Evolutionary conservation across 306 rosid species (phyloP), one percentile per base, ranked within the genome.

Genomic region (Carpinus fangiana): DNA sequence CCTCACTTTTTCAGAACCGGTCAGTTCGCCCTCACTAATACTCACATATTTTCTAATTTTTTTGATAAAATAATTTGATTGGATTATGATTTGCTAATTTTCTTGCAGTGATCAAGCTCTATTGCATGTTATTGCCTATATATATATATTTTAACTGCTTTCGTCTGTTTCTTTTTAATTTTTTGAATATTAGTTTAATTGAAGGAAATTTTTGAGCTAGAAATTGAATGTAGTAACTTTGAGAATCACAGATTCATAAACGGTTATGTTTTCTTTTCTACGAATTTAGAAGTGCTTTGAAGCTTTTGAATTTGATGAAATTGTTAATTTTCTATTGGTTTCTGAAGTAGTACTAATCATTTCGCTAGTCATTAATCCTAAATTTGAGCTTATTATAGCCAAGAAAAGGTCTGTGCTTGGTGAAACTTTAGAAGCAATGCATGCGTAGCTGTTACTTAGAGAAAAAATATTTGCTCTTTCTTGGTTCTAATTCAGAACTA

Each of bases 1-100:
- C 73, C 76, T 80, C 88, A 41, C 88, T 82, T 68, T 79, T 75
- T 66, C 89, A 80, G 45, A 86, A 69, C 80, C 88, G 93, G 95
- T 91, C 62, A 4, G 79, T 79, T 69, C 7, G 72, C 79, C 79
- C 65, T 57, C 83, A 43, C 73, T 14, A 48, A 48, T 3, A 48
- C 13, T 47, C 52, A 2, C 14, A 2, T 4, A 11, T 47, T 11
- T 12, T 48, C 52, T 10, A 48, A 9, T 48, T 48, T 48, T 47
- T 48, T 48, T 3, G 3, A 12, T 48, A 48, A 48, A 48, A 48
- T 48, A 48, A 12, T 48, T 11, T 57, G 23, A 6, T 16, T 1
- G 59, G 59, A 18, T 17, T 17, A 14, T 18, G 59, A 14, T 53
- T 53, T 5, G 13, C 59, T 52, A 14, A 52, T 5, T 12, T 8